phyloP scores from a whole-genome alignment of 2,329 filamentous ascomycete species.

The Ophiobolus disseminans region DNA sequence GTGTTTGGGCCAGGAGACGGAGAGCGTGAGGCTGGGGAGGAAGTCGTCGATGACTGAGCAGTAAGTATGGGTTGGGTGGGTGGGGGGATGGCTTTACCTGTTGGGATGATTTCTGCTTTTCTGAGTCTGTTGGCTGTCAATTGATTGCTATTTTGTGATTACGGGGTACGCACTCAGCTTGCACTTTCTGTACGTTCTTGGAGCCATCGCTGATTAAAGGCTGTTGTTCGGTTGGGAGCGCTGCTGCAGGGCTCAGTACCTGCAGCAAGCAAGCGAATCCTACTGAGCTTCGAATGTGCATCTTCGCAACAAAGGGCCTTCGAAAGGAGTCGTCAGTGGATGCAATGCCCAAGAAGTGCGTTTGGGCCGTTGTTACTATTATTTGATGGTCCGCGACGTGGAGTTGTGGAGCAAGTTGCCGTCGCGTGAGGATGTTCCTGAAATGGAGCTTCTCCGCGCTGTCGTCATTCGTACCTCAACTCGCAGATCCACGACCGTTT shows the following conservation, averaged over 20 bases:
- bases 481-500: constrained; percentile 27
- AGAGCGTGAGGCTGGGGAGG: constrained; percentile 60
- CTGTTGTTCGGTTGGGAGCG: constrained; percentile 40
- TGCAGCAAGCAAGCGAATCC: constrained; percentile 25
- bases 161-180: constrained; percentile 29
- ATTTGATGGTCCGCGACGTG: neutral
- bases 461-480: constrained; percentile 39
- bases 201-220: constrained; percentile 20
- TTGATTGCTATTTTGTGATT: neutral
- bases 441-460: constrained; percentile 21
- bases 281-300: constrained; percentile 19
- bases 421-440: constrained; percentile 23
- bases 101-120: constrained; percentile 51
- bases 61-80: constrained; percentile 6
- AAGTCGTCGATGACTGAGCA: constrained; percentile 66
- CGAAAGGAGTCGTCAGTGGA: too few relatives aligned
- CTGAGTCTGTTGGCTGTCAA: constrained; percentile 37
- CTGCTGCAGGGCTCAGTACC: constrained; percentile 17
- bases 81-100: constrained; percentile 30
- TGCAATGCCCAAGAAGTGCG: too few relatives aligned
- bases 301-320: constrained; percentile 13
- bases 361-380: neutral
- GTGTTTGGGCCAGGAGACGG: constrained; percentile 56
- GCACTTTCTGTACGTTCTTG: constrained; percentile 32
- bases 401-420: constrained; percentile 3